Evolutionary conservation across 2,329 filamentous ascomycete species (phyloP).

Genomic region (Tetracladium maxilliforme): DNA sequence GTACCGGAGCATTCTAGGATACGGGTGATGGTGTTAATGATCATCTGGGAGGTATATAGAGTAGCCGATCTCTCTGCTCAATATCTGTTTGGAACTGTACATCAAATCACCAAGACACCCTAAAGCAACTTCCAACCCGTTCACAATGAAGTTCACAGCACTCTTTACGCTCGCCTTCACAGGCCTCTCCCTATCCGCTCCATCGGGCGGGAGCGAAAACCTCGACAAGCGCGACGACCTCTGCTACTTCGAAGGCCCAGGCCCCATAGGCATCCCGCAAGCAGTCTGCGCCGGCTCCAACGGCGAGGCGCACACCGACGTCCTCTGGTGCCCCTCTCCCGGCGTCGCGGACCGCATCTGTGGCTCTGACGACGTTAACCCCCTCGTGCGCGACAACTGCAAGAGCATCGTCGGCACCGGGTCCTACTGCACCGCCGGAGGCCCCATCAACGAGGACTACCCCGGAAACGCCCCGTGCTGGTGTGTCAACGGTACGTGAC

Average conservation of each 20-base stretch:
- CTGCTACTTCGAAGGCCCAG: background rate
- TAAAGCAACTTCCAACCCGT: no score
- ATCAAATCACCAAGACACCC: no score
- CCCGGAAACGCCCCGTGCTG: conserved; percentile 1
- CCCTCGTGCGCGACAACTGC: conserved; percentile 1
- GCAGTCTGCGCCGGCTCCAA: conserved; percentile 1
- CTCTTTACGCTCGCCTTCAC: conserved; percentile 5
- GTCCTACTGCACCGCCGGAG: conserved; percentile 1
- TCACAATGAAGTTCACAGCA: conserved; percentile 7
- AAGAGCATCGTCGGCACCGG: background rate
- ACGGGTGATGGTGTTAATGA: no score
- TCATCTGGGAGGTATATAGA: no score
- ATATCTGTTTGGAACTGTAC: no score
- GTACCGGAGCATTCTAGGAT: no score
- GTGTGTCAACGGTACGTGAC: conserved; percentile 1
- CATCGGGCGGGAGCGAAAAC: no score
- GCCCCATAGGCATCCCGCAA: background rate
- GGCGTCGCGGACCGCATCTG: conserved; percentile 1
- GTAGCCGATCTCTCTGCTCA: no score
- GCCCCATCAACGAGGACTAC: background rate
- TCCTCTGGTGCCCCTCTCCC: conserved; percentile 1
- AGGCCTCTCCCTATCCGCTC: conserved; percentile 5
- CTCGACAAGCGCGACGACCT: conserved; percentile 1
- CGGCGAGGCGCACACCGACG: conserved; percentile 1
- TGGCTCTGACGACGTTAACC: conserved; percentile 1